Evolutionary conservation across 116 monocot species (phyloP), one percentile per base, ranked within the genome.

Genomic region (Cymodocea nodosa): DNA sequence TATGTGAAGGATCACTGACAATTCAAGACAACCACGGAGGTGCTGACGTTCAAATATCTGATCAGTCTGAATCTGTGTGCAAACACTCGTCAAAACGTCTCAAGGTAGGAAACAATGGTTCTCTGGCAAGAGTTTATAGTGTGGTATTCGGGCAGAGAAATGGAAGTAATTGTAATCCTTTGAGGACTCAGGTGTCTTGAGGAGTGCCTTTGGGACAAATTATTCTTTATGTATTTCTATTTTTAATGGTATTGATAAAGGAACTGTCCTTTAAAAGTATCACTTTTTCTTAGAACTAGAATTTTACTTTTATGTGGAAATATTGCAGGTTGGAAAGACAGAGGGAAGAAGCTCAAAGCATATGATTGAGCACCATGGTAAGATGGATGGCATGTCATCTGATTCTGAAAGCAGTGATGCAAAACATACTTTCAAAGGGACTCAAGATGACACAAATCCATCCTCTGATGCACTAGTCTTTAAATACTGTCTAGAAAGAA

Each of bases 321-420:
- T 30, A 30, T 30, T 30, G 3, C 44, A 44, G 44, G 69, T 66
- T 56, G 70, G 24, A 17, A 76, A 65, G 16, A 58, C 37, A 30
- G 35, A 30, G 17, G 76, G 64, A 61, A 70, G 22, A 50, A 60
- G 54, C 23, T 16, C 44, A 48, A 73, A 79, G 63, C 54, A 34
- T 24, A 85, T 63, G 66, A 50, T 78, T 68, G 78, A 71, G 39
- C 73, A 76, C 62, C n/a, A 51, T 65, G 5, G 44, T 44, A 77
- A 67, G 69, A 65, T 60, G 2, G 84, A 85, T 15, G 76, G 51
- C 67, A 63, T 66, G 25, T 62, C 69, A 60, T 88, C 87, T 49
- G 88, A 88, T 70, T 91, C 85, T 15, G 91, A 91, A 62, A 91
- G 87, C 62, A 82, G 78, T 62, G 88, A 82, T 83, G 72, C 80